These are phyloP conservation scores for Aspergillus costaricaensis DNA, from an alignment of 2,329 filamentous ascomycete species.

Conservation along the genomic window DNA sequence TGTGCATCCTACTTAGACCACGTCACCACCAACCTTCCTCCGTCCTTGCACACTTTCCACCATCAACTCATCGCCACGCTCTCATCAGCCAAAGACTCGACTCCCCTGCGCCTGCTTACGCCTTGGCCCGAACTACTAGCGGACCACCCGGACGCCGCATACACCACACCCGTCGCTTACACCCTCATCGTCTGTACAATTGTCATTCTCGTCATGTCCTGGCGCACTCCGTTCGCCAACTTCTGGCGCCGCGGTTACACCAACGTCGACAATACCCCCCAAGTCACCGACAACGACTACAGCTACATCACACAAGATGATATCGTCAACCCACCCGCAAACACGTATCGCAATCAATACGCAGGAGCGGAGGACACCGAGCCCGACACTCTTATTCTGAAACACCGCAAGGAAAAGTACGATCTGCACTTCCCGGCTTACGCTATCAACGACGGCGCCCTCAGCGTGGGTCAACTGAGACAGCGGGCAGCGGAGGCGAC, in stretches of 20 bases:
- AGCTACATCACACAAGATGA: constrained; percentile 43
- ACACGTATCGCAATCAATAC: constrained; percentile 17
- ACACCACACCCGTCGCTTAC: constrained; percentile 25
- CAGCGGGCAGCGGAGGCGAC: constrained; percentile 42
- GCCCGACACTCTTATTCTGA: constrained; percentile 48
- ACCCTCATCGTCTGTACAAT: constrained; percentile 33
- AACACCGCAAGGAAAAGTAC: constrained; percentile 45
- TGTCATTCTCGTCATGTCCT: constrained; percentile 37
- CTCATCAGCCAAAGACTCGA: constrained; percentile 24
- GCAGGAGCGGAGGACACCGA: constrained; percentile 31
- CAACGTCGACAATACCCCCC: constrained; percentile 30
- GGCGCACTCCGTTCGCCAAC: constrained; percentile 34
- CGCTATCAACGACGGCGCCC: constrained; percentile 48
- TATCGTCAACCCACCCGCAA: constrained; percentile 30
- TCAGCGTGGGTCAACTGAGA: constrained; percentile 46
- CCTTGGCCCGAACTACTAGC: constrained; percentile 22
- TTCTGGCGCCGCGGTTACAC: constrained; percentile 36
- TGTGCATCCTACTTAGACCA: constrained; percentile 42
- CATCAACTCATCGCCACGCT: constrained; percentile 25
- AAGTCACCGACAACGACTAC: constrained; percentile 42
- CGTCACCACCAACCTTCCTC: constrained; percentile 34
- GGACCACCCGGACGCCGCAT: constrained; percentile 9
- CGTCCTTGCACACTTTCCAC: constrained; percentile 35
- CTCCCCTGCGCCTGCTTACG: constrained; percentile 26
- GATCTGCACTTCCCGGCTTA: constrained; percentile 49